A percentile compares a stretch with the other conserved stretches of the same genome.
Evolutionary conservation across 495 filamentous ascomycete species (phyloP).

Genomic region (Penicillium ochrochloron): DNA sequence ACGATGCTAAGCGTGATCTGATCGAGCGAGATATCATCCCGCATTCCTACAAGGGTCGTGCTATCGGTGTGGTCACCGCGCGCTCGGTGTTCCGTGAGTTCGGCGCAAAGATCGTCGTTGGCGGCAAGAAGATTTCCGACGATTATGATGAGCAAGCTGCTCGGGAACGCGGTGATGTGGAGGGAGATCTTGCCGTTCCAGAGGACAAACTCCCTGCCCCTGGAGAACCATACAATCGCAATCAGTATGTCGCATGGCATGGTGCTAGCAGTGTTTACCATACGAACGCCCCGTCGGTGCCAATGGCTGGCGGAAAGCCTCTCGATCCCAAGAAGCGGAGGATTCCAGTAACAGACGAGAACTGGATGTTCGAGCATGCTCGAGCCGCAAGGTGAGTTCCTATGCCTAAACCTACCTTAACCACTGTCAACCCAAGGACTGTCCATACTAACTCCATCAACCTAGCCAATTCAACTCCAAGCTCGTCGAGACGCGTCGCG

Average conservation of each 20-base stretch:
- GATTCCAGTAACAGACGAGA: slow-evolving; percentile 89
- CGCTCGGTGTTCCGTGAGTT: slow-evolving; percentile 97
- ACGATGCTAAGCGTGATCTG: slow-evolving; percentile 89
- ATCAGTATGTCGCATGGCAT: slow-evolving; percentile 98
- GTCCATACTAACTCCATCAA: slow-evolving; percentile 29
- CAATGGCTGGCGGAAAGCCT: slow-evolving; percentile 73
- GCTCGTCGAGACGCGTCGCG: slow-evolving; percentile 64
- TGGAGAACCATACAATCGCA: slow-evolving; percentile 84
- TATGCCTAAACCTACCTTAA: background rate
- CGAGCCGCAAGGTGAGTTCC: slow-evolving; percentile 76
- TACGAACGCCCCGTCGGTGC: slow-evolving; percentile 75
- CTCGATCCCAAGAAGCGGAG: slow-evolving; percentile 77
- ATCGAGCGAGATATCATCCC: slow-evolving; percentile 94
- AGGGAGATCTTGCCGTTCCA: slow-evolving; percentile 89
- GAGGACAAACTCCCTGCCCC: slow-evolving; percentile 72
- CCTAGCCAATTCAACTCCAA: slow-evolving; percentile 78
- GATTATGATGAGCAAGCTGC: slow-evolving; percentile 87
- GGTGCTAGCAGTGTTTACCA: slow-evolving; percentile 96
- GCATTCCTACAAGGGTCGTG: slow-evolving; percentile 96
- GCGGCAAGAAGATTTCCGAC: slow-evolving; percentile 80
- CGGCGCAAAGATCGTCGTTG: slow-evolving; percentile 90
- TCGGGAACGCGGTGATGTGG: slow-evolving; percentile 76
- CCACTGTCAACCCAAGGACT: background rate
- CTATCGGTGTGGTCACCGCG: slow-evolving; percentile 96
- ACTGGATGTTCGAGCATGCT: slow-evolving; percentile 96